Percentiles rank a stretch among this genome's conserved stretches.
These are phyloP conservation scores for Ephemerocybe angulata DNA, from an alignment of 768 basidiomycete genomes.

Conservation along the genomic window DNA sequence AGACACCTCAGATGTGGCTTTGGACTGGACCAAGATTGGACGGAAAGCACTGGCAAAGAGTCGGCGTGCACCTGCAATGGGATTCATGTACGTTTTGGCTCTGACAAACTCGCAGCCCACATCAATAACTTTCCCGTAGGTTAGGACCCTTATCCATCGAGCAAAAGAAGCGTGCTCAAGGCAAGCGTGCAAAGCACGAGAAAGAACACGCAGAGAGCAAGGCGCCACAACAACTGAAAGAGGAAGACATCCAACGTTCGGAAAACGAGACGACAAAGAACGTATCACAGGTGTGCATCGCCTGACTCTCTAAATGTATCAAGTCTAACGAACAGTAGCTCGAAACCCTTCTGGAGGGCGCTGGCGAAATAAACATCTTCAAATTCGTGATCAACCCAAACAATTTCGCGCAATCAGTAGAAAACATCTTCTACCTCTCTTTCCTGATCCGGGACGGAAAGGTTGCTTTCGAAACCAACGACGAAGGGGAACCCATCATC, in stretches of 20 bases:
- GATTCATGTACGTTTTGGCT: conserved; percentile 71
- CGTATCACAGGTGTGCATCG: conserved; percentile 59
- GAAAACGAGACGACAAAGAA: conserved; percentile 91
- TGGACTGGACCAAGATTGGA: conserved; percentile 87
- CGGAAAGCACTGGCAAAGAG: conserved; percentile 79
- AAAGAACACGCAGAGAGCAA: conserved; percentile 66
- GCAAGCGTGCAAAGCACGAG: conserved; percentile 65
- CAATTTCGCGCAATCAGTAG: conserved; percentile 90
- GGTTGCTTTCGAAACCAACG: conserved; percentile 62
- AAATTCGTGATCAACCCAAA: conserved; percentile 85
- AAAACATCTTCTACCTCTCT: conserved; percentile 93
- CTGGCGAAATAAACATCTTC: conserved; percentile 70
- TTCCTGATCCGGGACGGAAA: conserved; percentile 88
- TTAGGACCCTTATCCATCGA: conserved; percentile 86
- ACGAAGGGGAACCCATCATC: conserved; percentile 69
- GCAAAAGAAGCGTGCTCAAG: conserved; percentile 66
- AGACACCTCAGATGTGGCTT: conserved; percentile 39
- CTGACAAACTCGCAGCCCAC: conserved; percentile 9
- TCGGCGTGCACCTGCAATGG: conserved; percentile 72
- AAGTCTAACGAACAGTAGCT: conserved; percentile 40
- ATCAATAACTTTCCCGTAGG: conserved; percentile 44
- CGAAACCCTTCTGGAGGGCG: conserved; percentile 47
- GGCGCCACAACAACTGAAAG: conserved; percentile 75
- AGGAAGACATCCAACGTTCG: conserved; percentile 78
- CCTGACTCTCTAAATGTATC: not conserved